Conservation (phyloP, 2,329 filamentous ascomycete genomes). For the Stachybotrys echinatus region DNA sequence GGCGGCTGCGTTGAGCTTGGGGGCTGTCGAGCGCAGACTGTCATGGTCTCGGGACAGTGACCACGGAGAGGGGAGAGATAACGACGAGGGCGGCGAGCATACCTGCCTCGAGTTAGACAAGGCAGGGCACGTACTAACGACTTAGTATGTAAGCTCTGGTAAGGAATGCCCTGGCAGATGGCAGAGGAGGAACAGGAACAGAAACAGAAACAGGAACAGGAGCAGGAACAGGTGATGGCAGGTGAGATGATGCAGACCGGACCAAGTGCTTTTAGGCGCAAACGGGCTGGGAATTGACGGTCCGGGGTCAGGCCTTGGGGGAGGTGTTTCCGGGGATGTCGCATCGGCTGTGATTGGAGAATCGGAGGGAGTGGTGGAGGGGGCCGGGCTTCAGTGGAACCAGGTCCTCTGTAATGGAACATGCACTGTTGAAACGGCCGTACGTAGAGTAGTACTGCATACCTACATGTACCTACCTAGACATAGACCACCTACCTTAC, state of each 20-base stretch:
- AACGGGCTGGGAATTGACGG: background rate
- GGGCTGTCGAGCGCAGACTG: background rate
- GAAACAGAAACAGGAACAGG: too few relatives aligned
- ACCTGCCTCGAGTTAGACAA: background rate
- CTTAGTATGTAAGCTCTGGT: background rate
- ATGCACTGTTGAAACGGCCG: too few relatives aligned
- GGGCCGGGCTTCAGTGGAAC: background rate
- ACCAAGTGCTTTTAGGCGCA: background rate
- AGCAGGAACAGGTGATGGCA: too few relatives aligned
- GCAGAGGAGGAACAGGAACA: too few relatives aligned
- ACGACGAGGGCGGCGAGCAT: background rate
- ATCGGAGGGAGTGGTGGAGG: slow-evolving; percentile 4
- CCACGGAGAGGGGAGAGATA: background rate
- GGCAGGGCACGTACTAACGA: too few relatives aligned
- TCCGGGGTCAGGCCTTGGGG: slow-evolving; percentile 1
- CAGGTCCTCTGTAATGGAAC: too few relatives aligned
- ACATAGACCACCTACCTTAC: too few relatives aligned
- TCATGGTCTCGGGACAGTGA: slow-evolving; percentile 4
- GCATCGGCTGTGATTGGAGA: slow-evolving; percentile 10
- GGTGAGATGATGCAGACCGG: background rate
- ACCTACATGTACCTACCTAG: background rate
- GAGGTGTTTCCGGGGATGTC: slow-evolving; percentile 7
- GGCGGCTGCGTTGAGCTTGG: background rate
- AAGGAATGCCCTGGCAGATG: background rate
- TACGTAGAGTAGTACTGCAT: too few relatives aligned